phyloP scores from a whole-genome alignment of 495 filamentous ascomycete genomes.

The Daldinia grandis region DNA sequence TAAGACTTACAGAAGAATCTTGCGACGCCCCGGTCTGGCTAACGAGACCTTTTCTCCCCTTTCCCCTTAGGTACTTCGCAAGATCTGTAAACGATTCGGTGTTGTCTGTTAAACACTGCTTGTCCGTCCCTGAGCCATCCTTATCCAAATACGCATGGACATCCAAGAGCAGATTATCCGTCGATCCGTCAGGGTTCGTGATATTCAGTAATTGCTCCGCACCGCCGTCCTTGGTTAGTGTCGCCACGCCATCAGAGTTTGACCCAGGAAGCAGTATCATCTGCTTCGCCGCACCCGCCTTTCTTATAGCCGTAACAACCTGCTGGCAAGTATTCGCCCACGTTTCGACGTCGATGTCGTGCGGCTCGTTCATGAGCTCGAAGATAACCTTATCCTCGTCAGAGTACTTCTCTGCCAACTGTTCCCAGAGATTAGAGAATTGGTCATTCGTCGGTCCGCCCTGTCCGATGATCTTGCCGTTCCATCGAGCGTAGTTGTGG shows the following conservation, averaged over 20 bases:
- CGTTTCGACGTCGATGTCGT: constrained; percentile 55
- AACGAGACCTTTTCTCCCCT: constrained; percentile 61
- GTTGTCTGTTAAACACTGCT: constrained; percentile 62
- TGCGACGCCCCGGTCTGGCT: constrained; percentile 62
- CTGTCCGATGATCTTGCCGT: constrained; percentile 67
- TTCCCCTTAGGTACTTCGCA: constrained; percentile 56
- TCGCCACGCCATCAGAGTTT: constrained; percentile 59
- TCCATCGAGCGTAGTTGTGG: constrained; percentile 64
- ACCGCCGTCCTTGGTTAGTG: constrained; percentile 54
- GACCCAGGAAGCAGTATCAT: constrained; percentile 60
- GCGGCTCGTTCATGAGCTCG: constrained; percentile 72
- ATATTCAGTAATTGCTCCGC: constrained; percentile 59
- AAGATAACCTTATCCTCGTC: constrained; percentile 59
- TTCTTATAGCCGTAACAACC: constrained; percentile 65
- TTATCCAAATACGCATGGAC: constrained; percentile 63
- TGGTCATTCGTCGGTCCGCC: constrained; percentile 63
- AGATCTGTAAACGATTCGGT: constrained; percentile 58
- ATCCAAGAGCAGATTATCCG: constrained; percentile 64
- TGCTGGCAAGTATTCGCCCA: constrained; percentile 65
- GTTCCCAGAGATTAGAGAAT: constrained; percentile 64
- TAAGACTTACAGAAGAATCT: constrained; percentile 44
- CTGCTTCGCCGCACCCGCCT: constrained; percentile 64
- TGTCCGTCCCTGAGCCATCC: constrained; percentile 63
- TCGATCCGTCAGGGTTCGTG: constrained; percentile 63
- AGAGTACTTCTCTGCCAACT: constrained; percentile 65